Conservation (phyloP, 306 rosid species). For the Cucumis melo region DNA sequence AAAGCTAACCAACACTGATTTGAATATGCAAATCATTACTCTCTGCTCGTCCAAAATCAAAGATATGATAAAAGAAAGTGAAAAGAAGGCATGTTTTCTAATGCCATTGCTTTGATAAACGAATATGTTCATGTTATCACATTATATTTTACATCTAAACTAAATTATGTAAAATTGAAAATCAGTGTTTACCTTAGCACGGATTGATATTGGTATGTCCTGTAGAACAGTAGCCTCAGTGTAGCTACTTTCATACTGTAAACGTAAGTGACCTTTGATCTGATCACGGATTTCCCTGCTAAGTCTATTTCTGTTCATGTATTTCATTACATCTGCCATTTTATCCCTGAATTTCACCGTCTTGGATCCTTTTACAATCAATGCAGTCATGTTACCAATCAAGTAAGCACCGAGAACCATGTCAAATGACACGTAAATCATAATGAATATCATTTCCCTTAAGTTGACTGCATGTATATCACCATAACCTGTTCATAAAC, state of each 20-base stretch:
- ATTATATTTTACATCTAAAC: background rate
- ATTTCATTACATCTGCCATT: conserved; percentile 78
- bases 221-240: conserved; percentile 69
- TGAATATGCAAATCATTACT: background rate
- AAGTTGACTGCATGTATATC: conserved; percentile 92
- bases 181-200: conserved; percentile 51
- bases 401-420: conserved; percentile 97
- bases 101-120: background rate
- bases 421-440: conserved; percentile 82
- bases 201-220: conserved; percentile 78
- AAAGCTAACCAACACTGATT: background rate
- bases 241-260: conserved; percentile 88
- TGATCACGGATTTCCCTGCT: conserved; percentile 74
- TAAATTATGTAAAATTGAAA: background rate
- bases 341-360: conserved; percentile 86
- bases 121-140: background rate
- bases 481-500: conserved; percentile 61
- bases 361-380: conserved; percentile 98
- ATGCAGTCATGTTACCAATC: conserved; percentile 98
- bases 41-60: background rate
- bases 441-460: conserved; percentile 95
- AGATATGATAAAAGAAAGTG: background rate
- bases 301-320: conserved; percentile 85
- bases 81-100: background rate
- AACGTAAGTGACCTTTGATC: conserved; percentile 81